phyloP scores from a whole-genome alignment of 768 basidiomycete species.

The Hydnomerulius pinastri region DNA sequence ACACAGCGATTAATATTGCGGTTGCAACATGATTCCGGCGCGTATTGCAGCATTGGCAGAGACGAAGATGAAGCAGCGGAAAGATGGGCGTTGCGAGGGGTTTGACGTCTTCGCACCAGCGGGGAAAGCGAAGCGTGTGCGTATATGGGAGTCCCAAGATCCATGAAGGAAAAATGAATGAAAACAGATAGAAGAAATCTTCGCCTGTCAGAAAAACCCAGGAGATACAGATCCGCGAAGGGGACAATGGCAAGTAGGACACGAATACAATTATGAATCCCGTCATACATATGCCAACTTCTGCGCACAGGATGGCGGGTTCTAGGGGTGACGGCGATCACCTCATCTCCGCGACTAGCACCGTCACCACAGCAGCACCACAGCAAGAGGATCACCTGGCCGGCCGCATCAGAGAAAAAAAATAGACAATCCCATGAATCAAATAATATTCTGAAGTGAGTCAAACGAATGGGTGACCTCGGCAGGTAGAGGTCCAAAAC shows the following conservation, averaged over 20 bases:
- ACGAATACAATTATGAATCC: constrained; percentile 14
- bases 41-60: too few species aligned
- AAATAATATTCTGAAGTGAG: too few species aligned
- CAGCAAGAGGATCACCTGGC: constrained; percentile 7
- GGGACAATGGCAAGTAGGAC: constrained; percentile 2
- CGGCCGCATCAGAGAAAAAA: not conserved
- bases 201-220: constrained; percentile 3
- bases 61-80: constrained; percentile 4
- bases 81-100: not conserved
- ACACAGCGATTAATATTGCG: constrained; percentile 5
- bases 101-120: constrained; percentile 1
- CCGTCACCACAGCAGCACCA: constrained; percentile 19
- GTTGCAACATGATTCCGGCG: too few species aligned
- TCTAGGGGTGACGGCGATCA: constrained; percentile 30
- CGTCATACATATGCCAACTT: constrained; percentile 12
- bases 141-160: not conserved
- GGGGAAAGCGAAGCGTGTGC: not conserved
- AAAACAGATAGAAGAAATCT: constrained; percentile 1
- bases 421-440: too few species aligned
- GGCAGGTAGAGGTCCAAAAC: not conserved
- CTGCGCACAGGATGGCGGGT: constrained; percentile 13
- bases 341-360: constrained; percentile 26
- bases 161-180: not conserved
- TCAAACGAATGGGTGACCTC: not conserved
- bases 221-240: constrained; percentile 4